phyloP scores from a whole-genome alignment of 2,329 filamentous ascomycete species.

The Paecilomyces formosus region DNA sequence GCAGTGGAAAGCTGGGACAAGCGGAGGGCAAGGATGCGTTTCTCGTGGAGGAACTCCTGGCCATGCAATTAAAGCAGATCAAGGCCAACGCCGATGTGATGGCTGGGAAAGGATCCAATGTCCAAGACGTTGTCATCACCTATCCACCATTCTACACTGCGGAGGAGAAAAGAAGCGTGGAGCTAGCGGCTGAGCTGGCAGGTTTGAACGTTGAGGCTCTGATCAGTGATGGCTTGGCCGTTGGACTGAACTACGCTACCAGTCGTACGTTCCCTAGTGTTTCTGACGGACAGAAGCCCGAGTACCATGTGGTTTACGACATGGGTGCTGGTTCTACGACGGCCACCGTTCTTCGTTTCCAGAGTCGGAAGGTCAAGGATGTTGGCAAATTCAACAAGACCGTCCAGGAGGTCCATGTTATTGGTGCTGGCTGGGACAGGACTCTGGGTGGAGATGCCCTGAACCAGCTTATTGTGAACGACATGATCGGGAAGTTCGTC shows the following conservation, averaged over 20 bases:
- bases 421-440: slow-evolving; percentile 82
- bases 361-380: slow-evolving; percentile 83
- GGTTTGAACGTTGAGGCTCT: slow-evolving; percentile 79
- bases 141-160: slow-evolving; percentile 83
- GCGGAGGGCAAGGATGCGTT: slow-evolving; percentile 57
- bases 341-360: slow-evolving; percentile 82
- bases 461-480: slow-evolving; percentile 79
- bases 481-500: slow-evolving; percentile 77
- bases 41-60: slow-evolving; percentile 84
- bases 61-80: slow-evolving; percentile 92
- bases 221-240: slow-evolving; percentile 82
- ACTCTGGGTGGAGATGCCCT: slow-evolving; percentile 83
- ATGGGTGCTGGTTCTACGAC: slow-evolving; percentile 96
- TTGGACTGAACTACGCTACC: slow-evolving; percentile 92
- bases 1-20: slow-evolving; percentile 61
- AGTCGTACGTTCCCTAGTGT: slow-evolving; percentile 80
- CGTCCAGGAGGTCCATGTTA: slow-evolving; percentile 83
- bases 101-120: slow-evolving; percentile 64
- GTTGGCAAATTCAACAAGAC: slow-evolving; percentile 93
- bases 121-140: slow-evolving; percentile 81
- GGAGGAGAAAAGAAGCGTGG: slow-evolving; percentile 81
- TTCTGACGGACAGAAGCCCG: slow-evolving; percentile 74
- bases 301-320: slow-evolving; percentile 90
- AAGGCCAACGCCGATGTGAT: slow-evolving; percentile 78
- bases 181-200: slow-evolving; percentile 77